Evolutionary conservation across 345 rosid genomes (phyloP).

Genomic region (Sonneratia caseolaris): DNA sequence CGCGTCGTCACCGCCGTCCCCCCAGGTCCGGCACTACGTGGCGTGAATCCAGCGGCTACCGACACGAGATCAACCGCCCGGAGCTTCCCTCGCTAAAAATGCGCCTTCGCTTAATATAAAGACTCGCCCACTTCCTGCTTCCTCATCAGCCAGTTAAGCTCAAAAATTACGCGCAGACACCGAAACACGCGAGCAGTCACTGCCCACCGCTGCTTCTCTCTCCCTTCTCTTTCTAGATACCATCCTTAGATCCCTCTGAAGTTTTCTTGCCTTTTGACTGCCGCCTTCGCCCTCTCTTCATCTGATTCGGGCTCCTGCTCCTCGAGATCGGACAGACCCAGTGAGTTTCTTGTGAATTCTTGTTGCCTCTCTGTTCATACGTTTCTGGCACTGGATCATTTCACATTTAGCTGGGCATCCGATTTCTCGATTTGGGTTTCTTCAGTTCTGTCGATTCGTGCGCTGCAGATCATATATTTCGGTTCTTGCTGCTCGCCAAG

Average conservation of each 20-base stretch:
- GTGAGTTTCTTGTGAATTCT: not conserved
- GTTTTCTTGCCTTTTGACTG: not conserved
- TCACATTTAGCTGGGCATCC: not conserved
- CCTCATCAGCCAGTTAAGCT: not conserved
- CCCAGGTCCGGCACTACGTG: constrained; percentile 7
- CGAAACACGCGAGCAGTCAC: not conserved
- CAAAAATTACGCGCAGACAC: not conserved
- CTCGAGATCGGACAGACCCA: constrained; percentile 1
- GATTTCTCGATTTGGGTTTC: not conserved
- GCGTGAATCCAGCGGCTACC: constrained; percentile 8
- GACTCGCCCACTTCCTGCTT: not conserved
- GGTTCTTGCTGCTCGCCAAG: not conserved
- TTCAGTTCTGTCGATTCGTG: not conserved
- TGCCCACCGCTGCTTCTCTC: not conserved
- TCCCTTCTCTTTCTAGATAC: not conserved
- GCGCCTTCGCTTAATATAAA: constrained; percentile 4
- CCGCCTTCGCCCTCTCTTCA: not conserved
- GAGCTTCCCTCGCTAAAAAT: not conserved
- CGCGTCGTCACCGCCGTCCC: not conserved
- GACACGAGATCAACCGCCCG: not conserved
- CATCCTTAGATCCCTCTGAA: not conserved
- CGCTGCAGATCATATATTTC: not conserved
- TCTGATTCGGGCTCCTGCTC: not conserved
- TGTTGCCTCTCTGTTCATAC: not conserved
- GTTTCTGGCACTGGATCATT: not conserved